Evolutionary conservation across 768 basidiomycete species (phyloP), one percentile per base, ranked within the genome.

Genomic region (Exsudoporus frostii): DNA sequence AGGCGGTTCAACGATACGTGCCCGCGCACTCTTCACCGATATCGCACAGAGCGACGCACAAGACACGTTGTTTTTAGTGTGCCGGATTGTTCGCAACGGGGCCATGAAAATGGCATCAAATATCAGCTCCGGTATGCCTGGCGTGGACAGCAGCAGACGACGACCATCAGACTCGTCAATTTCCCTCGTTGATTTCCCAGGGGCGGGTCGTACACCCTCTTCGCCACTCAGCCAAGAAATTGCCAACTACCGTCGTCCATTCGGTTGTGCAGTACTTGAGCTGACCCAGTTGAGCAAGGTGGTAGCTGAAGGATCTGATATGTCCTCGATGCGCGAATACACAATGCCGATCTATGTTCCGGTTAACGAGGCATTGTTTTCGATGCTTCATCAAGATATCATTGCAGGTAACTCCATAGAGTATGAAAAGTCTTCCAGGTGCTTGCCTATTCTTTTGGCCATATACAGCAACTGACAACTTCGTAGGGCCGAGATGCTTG

Each of bases 241-340:
- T n/a, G 57, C 70, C 24, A 79, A 81, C 50, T 88, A 88, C 63
- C 81, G 96, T 34, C 76, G 96, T 46, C 96, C 96, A 0, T 93
- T 98, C 65, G 96, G 94, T n/a, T 97, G 93, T 65, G 96, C 96
- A 3, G 87, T 97, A 10, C 73, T 98, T 49, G 92, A 97, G 62
- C 71, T 98, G 36, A 82, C 84, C 0, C 88, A 91, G 61, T 71
- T 94, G 49, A 78, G 73, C 58, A 84, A 82, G 63, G 83, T 90
- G 75, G 74, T 80, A 2, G 72, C 76, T 0, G 90, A 92, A 33
- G 79, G 82, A 45, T 61, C 73, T 14, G 86, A 90, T 54, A 77
- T 84, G 2, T 81, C 83, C 6, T 71, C 82, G 2, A 77, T 84
- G 19, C 79, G 79, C 51, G 95, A 98, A 67, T 79, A 90, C 63